Evolutionary conservation across 306 rosid species (phyloP).

Genomic region (Vachellia collinsii): DNA sequence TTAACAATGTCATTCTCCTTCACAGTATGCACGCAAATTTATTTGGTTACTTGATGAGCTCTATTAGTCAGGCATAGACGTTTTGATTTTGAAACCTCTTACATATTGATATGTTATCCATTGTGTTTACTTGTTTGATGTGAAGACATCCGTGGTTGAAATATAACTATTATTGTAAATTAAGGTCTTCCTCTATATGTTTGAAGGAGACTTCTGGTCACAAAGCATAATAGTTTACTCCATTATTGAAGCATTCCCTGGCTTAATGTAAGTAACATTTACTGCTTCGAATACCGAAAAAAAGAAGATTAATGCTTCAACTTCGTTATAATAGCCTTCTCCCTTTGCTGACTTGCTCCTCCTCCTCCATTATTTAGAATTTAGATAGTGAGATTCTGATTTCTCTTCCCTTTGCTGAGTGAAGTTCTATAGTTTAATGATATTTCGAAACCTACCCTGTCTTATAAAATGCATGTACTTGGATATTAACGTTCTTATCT

Average conservation of each 20-base stretch:
- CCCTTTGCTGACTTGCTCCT: not conserved
- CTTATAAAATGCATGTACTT: not conserved
- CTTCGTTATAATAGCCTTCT: not conserved
- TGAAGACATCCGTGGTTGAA: not conserved
- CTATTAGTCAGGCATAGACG: not conserved
- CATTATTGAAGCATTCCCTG: not conserved
- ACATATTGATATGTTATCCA: conserved; percentile 7
- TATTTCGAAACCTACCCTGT: not conserved
- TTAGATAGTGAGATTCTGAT: not conserved
- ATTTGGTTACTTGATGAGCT: not conserved
- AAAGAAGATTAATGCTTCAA: not conserved
- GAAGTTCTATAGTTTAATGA: not conserved
- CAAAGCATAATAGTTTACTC: not conserved
- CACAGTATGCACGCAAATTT: not conserved
- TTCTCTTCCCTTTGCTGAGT: not conserved
- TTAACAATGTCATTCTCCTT: conserved; percentile 1
- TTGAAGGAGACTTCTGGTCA: not conserved
- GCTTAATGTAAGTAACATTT: not conserved
- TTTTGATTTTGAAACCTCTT: not conserved
- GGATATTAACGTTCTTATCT: not conserved
- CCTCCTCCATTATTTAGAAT: not conserved
- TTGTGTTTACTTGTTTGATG: not conserved
- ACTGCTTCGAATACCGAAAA: not conserved
- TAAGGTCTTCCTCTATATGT: not conserved
- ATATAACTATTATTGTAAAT: not conserved